Base-by-base conservation (phyloP, 2,329 filamentous ascomycete genomes). In the Scedosporium aurantiacum region DNA sequence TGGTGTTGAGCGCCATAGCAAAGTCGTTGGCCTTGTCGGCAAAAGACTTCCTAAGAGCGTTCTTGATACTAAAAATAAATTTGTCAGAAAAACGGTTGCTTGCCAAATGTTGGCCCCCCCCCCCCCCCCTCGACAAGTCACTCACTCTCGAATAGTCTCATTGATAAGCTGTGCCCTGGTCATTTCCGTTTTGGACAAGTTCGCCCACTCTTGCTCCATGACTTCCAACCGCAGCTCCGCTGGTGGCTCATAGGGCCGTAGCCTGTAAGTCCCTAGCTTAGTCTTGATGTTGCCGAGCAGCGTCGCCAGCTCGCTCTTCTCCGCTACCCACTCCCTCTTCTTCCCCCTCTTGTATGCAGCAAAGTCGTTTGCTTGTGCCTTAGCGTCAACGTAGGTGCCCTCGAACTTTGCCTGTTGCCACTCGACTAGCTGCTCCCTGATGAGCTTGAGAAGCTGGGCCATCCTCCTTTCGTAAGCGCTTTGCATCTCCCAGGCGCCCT, bases 401-500 rank as follows among this genome's bases (percentile, higher is more conserved):
- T 93, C 88, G 69, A 97, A 97, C 25, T 80, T 86, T 10, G 93
- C 84, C 56, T 84, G 82, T 66, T 88, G 82, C 94, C 94, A 99
- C 63, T 80, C 73, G 61, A 87, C 80, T 57, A 87, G 81, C 73
- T 96, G 91, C 65, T 82, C 81, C 27, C 81, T 79, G 67, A 97
- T 91, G 65, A 86, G 81, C 66, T 84, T 81, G 65, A 97, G 78
- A 47, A 99, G 80, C 66, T 86, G 90, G 62, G 85, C 84, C 90
- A 97, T 96, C 63, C 94, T 85, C 69, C 88, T 83, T 78, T 99
- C 94, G 71, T 93, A 99, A 32, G 89, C 90, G 71, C 91, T 96
- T 75, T 99, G 92, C 94, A 99, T 99, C 75, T 97, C 93, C 94
- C 94, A 99, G 7, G 94, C 93, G 23, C 94, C 94, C 71, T 97